Evolutionary conservation across 768 basidiomycete species (phyloP), one percentile per base, ranked within the genome.

Genomic region (Favolaschia claudopus): DNA sequence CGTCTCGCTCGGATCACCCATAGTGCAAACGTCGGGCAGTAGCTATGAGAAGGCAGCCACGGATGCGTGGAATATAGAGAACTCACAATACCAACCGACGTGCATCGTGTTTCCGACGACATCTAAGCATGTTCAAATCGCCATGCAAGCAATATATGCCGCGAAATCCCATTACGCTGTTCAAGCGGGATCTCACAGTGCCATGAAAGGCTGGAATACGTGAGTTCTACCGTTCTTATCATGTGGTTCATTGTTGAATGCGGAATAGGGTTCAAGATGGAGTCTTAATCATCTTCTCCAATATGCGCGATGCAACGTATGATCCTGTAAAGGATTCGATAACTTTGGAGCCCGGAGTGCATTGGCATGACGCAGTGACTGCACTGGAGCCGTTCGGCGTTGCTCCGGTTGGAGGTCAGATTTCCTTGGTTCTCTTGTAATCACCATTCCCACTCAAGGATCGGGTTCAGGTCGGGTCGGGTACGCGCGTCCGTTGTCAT

Each of bases 261-360:
- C 20, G 10, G 75, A 69, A 68, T 20, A 71, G 72, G 22, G 72
- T 78, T 13, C 46, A 67, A 36, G 59, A 63, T 36, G 66, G 66
- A 12, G 65, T 70, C 6, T 51, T 67, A 15, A 69, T 70, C 22
- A 53, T 54, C 13, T 69, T 69, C 33, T 47, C 55, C 1, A 40
- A 59, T 20, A 70, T 70, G 69, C 58, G 64, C 38, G 56, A 56
- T 22, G 54, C 53, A 5, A 70, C 75, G 15, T 82, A 79, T 57
- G 66, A 80, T 53, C 51, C 70, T 29, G 56, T 53, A 3, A 71
- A 53, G 20, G 77, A 77, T 47, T 72, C 77, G 7, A 77, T 80
- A 20, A 76, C 71, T 5, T 56, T 82, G 9, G 69, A 80, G 53
- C 80, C 79, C n/a, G 79, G 79, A 17, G 67, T 77, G n/a, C 73